phyloP scores from a whole-genome alignment of 83 land plant genomes.

The Picea abies region DNA sequence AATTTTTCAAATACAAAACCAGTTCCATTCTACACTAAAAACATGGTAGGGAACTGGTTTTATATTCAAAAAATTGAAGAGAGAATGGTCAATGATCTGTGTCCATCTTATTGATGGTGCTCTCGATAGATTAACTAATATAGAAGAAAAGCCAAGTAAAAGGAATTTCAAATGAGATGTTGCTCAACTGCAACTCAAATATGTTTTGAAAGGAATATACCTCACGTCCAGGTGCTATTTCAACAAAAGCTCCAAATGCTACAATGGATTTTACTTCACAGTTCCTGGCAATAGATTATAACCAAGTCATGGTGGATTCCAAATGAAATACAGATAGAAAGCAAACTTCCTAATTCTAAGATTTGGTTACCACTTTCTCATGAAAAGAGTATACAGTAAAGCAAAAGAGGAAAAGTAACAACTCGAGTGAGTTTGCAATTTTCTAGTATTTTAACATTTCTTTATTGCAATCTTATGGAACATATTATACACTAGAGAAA shows the following conservation, averaged over 20 bases:
- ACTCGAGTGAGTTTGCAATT: neutral
- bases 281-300: conserved; percentile 37
- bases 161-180: neutral
- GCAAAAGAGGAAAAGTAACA: neutral
- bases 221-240: conserved; percentile 78
- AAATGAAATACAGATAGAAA: neutral
- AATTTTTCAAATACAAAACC: too few relatives aligned
- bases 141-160: neutral
- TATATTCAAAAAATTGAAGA: conserved; percentile 3
- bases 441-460: too few relatives aligned
- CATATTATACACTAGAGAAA: too few relatives aligned
- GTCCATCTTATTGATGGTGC: neutral
- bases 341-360: neutral
- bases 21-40: neutral
- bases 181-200: neutral
- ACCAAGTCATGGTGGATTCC: neutral
- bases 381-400: neutral
- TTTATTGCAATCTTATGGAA: too few relatives aligned
- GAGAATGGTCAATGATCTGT: too few relatives aligned
- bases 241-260: conserved; percentile 74
- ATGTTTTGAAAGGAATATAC: conserved; percentile 24
- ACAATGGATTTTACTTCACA: conserved; percentile 74
- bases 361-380: neutral
- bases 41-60: neutral
- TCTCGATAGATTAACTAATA: neutral